Evolutionary conservation across 1,139 yeast genomes (phyloP), one percentile per base, ranked within the genome.

Genomic region (Hansenula lynferdii): DNA sequence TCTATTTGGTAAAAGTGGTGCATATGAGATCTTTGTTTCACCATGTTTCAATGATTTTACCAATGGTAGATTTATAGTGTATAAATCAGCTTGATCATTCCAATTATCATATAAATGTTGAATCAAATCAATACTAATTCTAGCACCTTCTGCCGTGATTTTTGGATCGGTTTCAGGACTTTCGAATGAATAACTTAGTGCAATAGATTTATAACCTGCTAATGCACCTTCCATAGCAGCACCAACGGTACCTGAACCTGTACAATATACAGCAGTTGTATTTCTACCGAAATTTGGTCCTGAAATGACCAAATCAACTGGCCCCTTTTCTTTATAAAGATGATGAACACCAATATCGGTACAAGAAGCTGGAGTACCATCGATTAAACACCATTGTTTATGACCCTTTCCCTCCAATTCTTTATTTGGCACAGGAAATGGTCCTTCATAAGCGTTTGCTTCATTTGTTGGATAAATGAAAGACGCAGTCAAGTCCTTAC

Each of bases 251-350:
- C 98, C 98, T 51, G 94, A 82, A 10, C 96, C 80, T 54, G 92
- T 74, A 41, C 89, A 85, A 59, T 89, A 92, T 34, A 92, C 75
- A n/a, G 94, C 87, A 28, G 92, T 77, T 3, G 96, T 80, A 61
- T 92, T 92, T 56, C 95, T 77, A 21, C 98, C 98, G 50, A 84
- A 92, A 59, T 92, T 92, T 8, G 98, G 98, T 0, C 98, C 98
- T 40, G 95, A 84, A 16, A 92, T 61, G 5, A 92, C 96, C 46
- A 92, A 66, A 62, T 92, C 97, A 19, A 87, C 76, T 1, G 85
- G 83, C 11, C 71, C 70, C 44, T 72, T 72, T 16, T 72, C 65
- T 26, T 63, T 47, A 47, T 80, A 72, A 34, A 85, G 55, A 58
- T 86, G 90, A 56, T 87, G 84, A 38, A 86, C 65, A 3, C 97